These are phyloP conservation scores for Diphasiastrum complanatum DNA, from an alignment of 83 land plant genomes.

Conservation along the genomic window DNA sequence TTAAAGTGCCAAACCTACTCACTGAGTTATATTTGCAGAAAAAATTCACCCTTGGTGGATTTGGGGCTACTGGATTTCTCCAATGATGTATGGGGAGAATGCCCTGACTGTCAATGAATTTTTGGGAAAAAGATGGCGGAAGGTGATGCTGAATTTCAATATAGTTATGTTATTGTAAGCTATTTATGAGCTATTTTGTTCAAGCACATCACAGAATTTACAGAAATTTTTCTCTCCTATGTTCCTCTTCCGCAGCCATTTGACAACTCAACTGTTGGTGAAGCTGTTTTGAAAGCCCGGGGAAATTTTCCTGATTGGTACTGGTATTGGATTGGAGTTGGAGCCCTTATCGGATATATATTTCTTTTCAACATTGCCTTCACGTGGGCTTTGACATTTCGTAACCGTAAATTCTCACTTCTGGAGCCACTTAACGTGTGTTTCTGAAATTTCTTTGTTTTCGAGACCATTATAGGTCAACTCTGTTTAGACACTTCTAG, in stretches of 20 bases:
- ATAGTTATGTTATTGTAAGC: not conserved
- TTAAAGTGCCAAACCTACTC: conserved; percentile 1
- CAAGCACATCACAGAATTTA: too few species aligned
- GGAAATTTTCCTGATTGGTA: conserved; percentile 11
- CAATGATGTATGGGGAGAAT: conserved; percentile 25
- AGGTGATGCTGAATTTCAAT: conserved; percentile 7
- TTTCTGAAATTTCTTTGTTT: not conserved
- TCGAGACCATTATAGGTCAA: not conserved
- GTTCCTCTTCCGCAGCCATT: too few species aligned
- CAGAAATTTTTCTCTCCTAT: too few species aligned
- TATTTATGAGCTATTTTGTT: too few species aligned
- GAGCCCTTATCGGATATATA: conserved; percentile 24
- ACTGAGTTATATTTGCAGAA: too few species aligned
- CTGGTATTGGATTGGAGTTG: conserved; percentile 31
- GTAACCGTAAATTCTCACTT: conserved; percentile 15
- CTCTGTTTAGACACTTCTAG: not conserved
- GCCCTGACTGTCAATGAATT: conserved; percentile 27
- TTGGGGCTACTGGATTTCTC: conserved; percentile 35
- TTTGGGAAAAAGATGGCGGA: conserved; percentile 24
- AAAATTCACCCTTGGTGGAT: conserved; percentile 35
- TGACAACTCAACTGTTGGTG: conserved; percentile 20
- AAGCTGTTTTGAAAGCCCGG: conserved; percentile 8
- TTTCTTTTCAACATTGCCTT: conserved; percentile 21
- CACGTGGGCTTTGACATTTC: conserved; percentile 18
- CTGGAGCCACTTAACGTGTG: not conserved